Conservation (phyloP, 108 stramenopile species). For the Pelagomonas calceolata region DNA sequence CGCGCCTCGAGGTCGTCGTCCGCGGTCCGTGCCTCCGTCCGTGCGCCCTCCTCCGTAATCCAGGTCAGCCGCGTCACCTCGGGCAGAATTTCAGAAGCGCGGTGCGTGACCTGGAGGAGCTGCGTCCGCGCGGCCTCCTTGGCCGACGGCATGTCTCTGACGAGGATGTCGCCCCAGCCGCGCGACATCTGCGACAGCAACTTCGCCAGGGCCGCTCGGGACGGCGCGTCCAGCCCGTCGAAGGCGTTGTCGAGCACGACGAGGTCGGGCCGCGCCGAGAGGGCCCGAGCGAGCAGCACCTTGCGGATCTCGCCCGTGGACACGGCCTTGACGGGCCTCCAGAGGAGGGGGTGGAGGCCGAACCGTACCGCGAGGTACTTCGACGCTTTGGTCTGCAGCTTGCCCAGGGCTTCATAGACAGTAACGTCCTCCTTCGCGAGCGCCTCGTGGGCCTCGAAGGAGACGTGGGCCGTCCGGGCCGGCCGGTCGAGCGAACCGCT, state of each 20-base stretch:
- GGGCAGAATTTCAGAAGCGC: slow-evolving; percentile 48
- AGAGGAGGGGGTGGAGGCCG: slow-evolving; percentile 53
- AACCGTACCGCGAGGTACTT: slow-evolving; percentile 56
- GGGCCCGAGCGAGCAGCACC: slow-evolving; percentile 50
- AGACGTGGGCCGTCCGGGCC: slow-evolving; percentile 29
- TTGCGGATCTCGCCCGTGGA: slow-evolving; percentile 68
- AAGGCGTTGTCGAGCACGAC: slow-evolving; percentile 65
- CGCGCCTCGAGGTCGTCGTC: background rate
- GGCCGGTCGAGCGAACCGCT: background rate
- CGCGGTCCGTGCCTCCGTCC: background rate
- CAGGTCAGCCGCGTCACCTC: slow-evolving; percentile 38
- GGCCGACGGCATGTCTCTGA: slow-evolving; percentile 48
- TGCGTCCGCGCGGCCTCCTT: slow-evolving; percentile 43
- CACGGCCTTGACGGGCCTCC: slow-evolving; percentile 42
- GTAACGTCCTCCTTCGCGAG: slow-evolving; percentile 31
- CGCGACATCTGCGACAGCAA: slow-evolving; percentile 42
- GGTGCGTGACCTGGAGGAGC: slow-evolving; percentile 51
- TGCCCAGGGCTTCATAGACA: slow-evolving; percentile 40
- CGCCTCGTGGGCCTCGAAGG: slow-evolving; percentile 57
- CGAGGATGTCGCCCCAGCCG: slow-evolving; percentile 63
- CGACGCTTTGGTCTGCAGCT: slow-evolving; percentile 44
- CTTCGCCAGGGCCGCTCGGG: slow-evolving; percentile 36
- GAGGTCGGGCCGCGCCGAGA: slow-evolving; percentile 42
- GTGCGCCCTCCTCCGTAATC: slow-evolving; percentile 6
- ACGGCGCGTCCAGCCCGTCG: slow-evolving; percentile 61